phyloP scores from a whole-genome alignment of 768 basidiomycete genomes.

The Boletus sensibilis region DNA sequence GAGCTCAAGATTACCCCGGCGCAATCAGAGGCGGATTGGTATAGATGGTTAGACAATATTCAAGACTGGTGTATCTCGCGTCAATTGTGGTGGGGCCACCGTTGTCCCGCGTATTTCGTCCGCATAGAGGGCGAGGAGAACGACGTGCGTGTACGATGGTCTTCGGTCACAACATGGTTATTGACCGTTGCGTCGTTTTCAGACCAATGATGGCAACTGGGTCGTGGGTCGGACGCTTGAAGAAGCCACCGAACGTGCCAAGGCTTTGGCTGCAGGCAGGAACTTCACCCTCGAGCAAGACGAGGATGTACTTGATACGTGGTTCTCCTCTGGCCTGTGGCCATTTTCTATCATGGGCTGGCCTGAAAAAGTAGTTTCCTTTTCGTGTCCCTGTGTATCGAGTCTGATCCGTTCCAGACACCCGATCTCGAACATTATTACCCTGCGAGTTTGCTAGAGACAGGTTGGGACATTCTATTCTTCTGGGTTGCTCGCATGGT shows the following conservation, averaged over 20 bases:
- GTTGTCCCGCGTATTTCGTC: constrained; percentile 92
- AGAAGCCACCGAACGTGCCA: constrained; percentile 77
- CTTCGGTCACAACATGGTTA: background rate
- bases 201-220: constrained; percentile 81
- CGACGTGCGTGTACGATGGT: constrained; percentile 47
- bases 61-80: constrained; percentile 99
- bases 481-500: constrained; percentile 99
- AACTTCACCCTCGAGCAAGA: constrained; percentile 85
- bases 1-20: constrained; percentile 84
- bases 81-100: constrained; percentile 99
- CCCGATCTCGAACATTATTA: constrained; percentile 79
- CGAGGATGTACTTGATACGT: constrained; percentile 96
- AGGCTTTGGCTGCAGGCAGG: constrained; percentile 60
- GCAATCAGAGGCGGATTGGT: constrained; percentile 91
- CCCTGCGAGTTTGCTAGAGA: constrained; percentile 89
- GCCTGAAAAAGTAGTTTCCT: constrained; percentile 74
- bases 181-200: background rate
- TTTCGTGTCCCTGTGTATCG: background rate
- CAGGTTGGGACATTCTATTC: constrained; percentile 99
- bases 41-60: constrained; percentile 90
- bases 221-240: constrained; percentile 80
- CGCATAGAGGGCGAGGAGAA: constrained; percentile 72
- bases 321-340: constrained; percentile 98
- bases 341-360: constrained; percentile 97
- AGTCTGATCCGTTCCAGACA: constrained; percentile 49